phyloP scores from a whole-genome alignment of 2,329 filamentous ascomycete species.

The Magnaporthiopsis poae region DNA sequence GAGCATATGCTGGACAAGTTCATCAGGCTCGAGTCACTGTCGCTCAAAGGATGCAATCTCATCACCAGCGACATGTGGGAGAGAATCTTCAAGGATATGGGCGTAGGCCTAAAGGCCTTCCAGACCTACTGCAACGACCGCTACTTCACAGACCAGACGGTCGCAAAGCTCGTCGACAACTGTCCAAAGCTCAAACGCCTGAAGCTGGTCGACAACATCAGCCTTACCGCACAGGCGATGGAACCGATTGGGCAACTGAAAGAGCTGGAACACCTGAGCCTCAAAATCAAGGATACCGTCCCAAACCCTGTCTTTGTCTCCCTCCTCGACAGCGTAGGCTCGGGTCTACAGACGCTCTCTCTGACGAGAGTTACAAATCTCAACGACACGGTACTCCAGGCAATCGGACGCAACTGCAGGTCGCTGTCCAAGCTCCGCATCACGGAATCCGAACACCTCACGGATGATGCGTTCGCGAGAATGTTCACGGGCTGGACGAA shows the following conservation, averaged over 20 bases:
- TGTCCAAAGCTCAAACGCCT: constrained; percentile 64
- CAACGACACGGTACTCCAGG: constrained; percentile 59
- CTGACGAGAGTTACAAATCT: constrained; percentile 57
- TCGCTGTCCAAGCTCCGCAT: constrained; percentile 69
- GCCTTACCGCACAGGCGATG: constrained; percentile 40
- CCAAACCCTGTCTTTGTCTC: constrained; percentile 47
- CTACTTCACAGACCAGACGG: constrained; percentile 63
- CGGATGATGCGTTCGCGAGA: constrained; percentile 60
- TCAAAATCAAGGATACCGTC: constrained; percentile 54
- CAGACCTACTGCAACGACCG: constrained; percentile 78
- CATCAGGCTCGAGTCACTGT: constrained; percentile 58
- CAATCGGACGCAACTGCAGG: constrained; percentile 61
- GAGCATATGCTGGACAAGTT: constrained; percentile 69
- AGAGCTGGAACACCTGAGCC: constrained; percentile 62
- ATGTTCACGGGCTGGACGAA: constrained; percentile 74
- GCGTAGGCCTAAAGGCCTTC: constrained; percentile 53
- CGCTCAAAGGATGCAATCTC: constrained; percentile 76
- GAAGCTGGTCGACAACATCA: constrained; percentile 73
- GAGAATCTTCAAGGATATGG: constrained; percentile 56
- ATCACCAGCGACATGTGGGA: constrained; percentile 69
- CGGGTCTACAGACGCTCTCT: constrained; percentile 64
- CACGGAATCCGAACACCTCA: constrained; percentile 64
- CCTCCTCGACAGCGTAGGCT: constrained; percentile 54
- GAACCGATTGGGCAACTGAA: constrained; percentile 27
- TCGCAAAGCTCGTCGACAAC: constrained; percentile 49